These are phyloP conservation scores for Phialophora tarda DNA, from an alignment of 2,329 filamentous ascomycete species.

Conservation along the genomic window DNA sequence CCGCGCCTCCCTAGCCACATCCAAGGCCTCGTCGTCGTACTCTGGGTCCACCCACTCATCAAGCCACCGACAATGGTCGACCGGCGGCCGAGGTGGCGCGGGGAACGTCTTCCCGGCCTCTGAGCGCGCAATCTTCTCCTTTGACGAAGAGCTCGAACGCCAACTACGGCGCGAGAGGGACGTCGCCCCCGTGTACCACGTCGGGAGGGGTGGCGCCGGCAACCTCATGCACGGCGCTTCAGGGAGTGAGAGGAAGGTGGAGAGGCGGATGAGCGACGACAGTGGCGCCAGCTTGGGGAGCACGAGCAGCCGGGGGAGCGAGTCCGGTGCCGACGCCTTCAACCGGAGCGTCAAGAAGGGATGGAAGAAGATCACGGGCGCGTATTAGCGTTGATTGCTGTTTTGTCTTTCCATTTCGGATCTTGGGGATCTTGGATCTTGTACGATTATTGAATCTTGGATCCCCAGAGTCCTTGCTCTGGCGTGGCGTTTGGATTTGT, in stretches of 20 bases:
- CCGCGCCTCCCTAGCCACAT: constrained; percentile 49
- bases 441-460: not conserved
- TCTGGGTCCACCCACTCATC: constrained; percentile 38
- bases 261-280: constrained; percentile 26
- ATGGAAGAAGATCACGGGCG: constrained; percentile 38
- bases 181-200: constrained; percentile 66
- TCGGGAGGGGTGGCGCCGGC: constrained; percentile 66
- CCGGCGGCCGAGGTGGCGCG: constrained; percentile 60
- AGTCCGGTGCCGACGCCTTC: constrained; percentile 38
- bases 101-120: constrained; percentile 58
- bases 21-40: constrained; percentile 26
- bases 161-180: constrained; percentile 59
- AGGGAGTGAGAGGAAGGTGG: not conserved
- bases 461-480: constrained; percentile 9
- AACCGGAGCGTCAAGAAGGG: constrained; percentile 38
- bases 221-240: constrained; percentile 47
- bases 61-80: constrained; percentile 50
- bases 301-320: constrained; percentile 29
- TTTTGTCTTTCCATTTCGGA: constrained; percentile 5
- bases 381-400: not conserved
- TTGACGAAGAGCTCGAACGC: constrained; percentile 68
- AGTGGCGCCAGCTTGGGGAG: constrained; percentile 9
- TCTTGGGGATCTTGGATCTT: not conserved
- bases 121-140: constrained; percentile 68
- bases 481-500: constrained; percentile 23